Conservation (phyloP, 202 grass and related monocot genomes). For the Panicum virgatum region DNA sequence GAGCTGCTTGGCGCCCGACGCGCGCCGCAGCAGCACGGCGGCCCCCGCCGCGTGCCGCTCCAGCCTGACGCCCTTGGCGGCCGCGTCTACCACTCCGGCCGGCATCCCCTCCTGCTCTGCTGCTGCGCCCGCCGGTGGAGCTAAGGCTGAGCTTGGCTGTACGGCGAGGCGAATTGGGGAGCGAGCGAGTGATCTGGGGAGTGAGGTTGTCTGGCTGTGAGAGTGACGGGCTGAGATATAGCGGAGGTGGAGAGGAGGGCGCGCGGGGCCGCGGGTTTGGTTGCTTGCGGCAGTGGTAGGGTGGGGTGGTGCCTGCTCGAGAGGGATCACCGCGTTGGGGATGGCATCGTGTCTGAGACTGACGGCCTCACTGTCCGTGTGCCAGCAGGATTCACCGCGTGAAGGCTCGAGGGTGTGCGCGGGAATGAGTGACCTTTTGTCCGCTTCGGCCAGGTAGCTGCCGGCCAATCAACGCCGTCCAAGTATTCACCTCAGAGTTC, state of each 20-base stretch:
- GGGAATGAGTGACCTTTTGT: constrained; percentile 21
- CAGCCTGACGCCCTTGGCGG: constrained; percentile 52
- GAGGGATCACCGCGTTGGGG: background rate
- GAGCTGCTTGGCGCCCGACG: constrained; percentile 61
- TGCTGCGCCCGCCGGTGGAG: background rate
- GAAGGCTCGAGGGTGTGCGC: background rate
- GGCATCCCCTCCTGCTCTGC: background rate
- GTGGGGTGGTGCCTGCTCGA: constrained; percentile 9
- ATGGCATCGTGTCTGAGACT: background rate
- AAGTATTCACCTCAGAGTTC: background rate
- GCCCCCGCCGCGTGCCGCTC: constrained; percentile 49
- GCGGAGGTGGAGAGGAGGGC: background rate
- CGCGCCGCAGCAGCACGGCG: constrained; percentile 59
- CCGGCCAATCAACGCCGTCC: constrained; percentile 31
- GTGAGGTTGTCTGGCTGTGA: background rate
- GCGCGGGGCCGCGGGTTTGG: constrained; percentile 2
- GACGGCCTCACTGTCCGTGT: background rate
- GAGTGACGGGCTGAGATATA: background rate
- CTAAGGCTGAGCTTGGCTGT: background rate
- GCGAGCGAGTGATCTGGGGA: background rate
- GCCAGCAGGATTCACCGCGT: constrained; percentile 45
- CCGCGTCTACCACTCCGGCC: constrained; percentile 45
- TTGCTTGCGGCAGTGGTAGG: background rate
- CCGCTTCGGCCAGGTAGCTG: constrained; percentile 25
- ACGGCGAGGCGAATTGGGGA: background rate